A percentile compares a stretch with the other conserved stretches of the same genome.
These are phyloP conservation scores for Rosa lucieae DNA, from an alignment of 306 rosid species.

Conservation along the genomic window DNA sequence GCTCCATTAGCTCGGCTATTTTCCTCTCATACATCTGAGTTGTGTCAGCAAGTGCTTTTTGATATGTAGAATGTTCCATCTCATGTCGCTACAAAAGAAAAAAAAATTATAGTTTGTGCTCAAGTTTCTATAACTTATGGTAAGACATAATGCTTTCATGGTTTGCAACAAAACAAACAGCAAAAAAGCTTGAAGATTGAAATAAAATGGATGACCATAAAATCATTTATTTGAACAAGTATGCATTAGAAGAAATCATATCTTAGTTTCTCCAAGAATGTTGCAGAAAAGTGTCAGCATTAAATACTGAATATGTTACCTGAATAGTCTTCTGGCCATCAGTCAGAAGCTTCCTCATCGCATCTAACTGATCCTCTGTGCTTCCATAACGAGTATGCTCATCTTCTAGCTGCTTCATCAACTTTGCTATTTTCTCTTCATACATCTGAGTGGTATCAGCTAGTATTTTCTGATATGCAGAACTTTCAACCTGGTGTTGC, in stretches of 20 bases:
- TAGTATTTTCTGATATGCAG: constrained; percentile 50
- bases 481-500: constrained; percentile 63
- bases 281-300: constrained; percentile 1
- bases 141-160: neutral
- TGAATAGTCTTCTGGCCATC: constrained; percentile 44
- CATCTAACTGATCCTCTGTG: constrained; percentile 38
- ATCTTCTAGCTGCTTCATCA: constrained; percentile 46
- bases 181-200: neutral
- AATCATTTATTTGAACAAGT: neutral
- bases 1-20: constrained; percentile 42
- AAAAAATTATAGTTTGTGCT: constrained; percentile 14
- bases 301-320: constrained; percentile 28
- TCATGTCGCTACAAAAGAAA: constrained; percentile 36
- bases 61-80: constrained; percentile 40
- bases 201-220: neutral
- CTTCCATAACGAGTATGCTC: constrained; percentile 32
- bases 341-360: constrained; percentile 32
- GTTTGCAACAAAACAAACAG: neutral
- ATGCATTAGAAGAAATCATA: constrained; percentile 6
- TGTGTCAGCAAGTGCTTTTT: constrained; percentile 43
- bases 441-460: constrained; percentile 72
- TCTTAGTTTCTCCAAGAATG: neutral
- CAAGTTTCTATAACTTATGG: neutral
- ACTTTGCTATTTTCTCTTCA: constrained; percentile 55
- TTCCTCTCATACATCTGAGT: constrained; percentile 50